A percentile compares a stretch with the other conserved stretches of the same genome.
Conservation (phyloP, 371 early-diverging fungal genomes). For the Haplosporangium sp. region DNA sequence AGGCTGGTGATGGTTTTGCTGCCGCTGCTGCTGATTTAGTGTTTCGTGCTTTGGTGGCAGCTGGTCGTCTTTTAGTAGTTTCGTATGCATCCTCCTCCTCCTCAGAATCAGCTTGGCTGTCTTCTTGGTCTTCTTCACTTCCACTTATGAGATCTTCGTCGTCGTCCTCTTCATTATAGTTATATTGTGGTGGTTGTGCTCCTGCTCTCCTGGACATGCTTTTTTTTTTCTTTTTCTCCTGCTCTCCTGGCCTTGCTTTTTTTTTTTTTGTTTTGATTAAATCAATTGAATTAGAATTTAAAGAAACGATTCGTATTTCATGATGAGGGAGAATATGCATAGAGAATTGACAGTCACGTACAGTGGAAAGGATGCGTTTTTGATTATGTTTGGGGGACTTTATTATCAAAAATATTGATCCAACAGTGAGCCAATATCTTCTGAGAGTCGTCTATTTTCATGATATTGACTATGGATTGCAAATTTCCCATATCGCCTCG, state of each 20-base stretch:
- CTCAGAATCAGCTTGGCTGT: slow-evolving; percentile 29
- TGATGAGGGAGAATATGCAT: too few species aligned
- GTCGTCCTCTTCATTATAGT: slow-evolving; percentile 31
- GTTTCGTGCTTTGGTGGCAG: slow-evolving; percentile 6
- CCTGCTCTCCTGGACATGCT: slow-evolving; percentile 30
- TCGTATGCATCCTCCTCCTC: slow-evolving; percentile 34
- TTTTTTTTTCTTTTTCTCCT: slow-evolving; percentile 7
- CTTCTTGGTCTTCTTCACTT: slow-evolving; percentile 13
- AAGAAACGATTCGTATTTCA: background rate
- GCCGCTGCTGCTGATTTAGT: background rate
- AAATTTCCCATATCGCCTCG: too few species aligned
- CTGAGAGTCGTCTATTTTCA: too few species aligned
- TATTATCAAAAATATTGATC: too few species aligned
- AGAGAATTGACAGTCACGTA: too few species aligned
- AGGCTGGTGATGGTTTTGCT: slow-evolving; percentile 1
- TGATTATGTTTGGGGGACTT: too few species aligned
- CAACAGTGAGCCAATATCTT: too few species aligned
- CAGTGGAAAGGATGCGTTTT: too few species aligned
- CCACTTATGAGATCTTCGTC: slow-evolving; percentile 13
- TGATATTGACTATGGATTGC: too few species aligned
- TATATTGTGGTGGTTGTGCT: slow-evolving; percentile 41
- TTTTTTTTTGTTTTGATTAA: too few species aligned
- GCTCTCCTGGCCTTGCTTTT: slow-evolving; percentile 24
- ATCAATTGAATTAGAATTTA: background rate
- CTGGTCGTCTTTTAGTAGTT: slow-evolving; percentile 2